These are phyloP conservation scores for Fonsecaea nubica DNA, from an alignment of 2,329 filamentous ascomycete species.

Conservation along the genomic window DNA sequence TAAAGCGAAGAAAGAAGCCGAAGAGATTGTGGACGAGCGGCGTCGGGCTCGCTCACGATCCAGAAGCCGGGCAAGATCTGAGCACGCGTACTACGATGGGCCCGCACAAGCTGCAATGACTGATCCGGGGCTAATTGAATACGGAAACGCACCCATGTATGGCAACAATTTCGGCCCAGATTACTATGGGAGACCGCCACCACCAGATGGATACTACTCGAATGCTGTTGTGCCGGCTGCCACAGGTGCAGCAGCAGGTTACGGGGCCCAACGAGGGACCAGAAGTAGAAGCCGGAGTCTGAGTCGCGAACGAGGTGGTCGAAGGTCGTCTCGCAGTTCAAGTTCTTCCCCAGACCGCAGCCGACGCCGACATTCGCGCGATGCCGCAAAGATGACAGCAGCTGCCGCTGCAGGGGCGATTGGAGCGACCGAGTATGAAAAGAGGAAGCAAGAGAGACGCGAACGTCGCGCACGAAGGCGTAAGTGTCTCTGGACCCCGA, in stretches of 20 bases:
- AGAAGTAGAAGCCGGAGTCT: slow-evolving; percentile 57
- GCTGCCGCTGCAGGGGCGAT: slow-evolving; percentile 64
- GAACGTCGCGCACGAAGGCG: slow-evolving; percentile 51
- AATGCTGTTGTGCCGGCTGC: slow-evolving; percentile 52
- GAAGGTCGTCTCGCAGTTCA: slow-evolving; percentile 43
- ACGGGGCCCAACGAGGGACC: slow-evolving; percentile 42
- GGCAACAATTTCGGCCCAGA: slow-evolving; percentile 58
- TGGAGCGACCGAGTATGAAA: slow-evolving; percentile 64
- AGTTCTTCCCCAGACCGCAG: slow-evolving; percentile 48
- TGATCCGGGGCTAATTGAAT: slow-evolving; percentile 65
- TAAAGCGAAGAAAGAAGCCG: slow-evolving; percentile 62
- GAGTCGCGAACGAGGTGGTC: slow-evolving; percentile 46
- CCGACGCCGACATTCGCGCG: slow-evolving; percentile 47
- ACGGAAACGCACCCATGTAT: slow-evolving; percentile 67
- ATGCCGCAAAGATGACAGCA: slow-evolving; percentile 61
- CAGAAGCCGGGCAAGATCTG: slow-evolving; percentile 52
- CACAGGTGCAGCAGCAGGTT: slow-evolving; percentile 42
- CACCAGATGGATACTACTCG: slow-evolving; percentile 48
- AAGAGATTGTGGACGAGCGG: slow-evolving; percentile 44
- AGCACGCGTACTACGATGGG: slow-evolving; percentile 48
- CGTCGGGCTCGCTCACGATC: slow-evolving; percentile 50
- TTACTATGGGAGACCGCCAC: slow-evolving; percentile 53
- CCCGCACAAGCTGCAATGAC: slow-evolving; percentile 53
- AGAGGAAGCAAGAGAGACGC: slow-evolving; percentile 63
- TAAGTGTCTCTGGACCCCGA: slow-evolving; percentile 28